These are phyloP conservation scores for Myxozyma melibiosi DNA, from an alignment of 805 yeast genomes.

Conservation along the genomic window DNA sequence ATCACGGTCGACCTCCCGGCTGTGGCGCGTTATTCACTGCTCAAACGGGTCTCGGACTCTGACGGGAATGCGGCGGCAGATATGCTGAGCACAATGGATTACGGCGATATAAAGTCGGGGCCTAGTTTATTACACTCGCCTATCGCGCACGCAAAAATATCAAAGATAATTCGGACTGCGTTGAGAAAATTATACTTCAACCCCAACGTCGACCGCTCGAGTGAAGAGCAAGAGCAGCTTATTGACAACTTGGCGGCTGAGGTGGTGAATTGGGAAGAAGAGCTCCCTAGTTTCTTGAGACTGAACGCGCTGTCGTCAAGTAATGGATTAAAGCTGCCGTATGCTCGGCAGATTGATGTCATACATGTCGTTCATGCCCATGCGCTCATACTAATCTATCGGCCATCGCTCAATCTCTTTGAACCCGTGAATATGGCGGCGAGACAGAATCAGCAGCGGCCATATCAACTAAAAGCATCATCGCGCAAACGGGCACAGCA, in stretches of 20 bases:
- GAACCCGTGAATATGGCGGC: not conserved
- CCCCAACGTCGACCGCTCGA: not conserved
- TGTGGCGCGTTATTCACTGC: slow-evolving; percentile 5
- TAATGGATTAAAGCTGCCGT: slow-evolving; percentile 14
- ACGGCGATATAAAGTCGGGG: not conserved
- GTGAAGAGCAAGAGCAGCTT: slow-evolving; percentile 15
- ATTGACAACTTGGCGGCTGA: slow-evolving; percentile 19
- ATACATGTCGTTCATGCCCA: slow-evolving; percentile 26
- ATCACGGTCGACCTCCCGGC: slow-evolving; percentile 23
- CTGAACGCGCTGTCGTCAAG: not conserved
- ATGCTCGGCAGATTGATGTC: slow-evolving; percentile 23
- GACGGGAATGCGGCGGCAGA: slow-evolving; percentile 21
- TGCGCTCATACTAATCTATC: slow-evolving; percentile 26
- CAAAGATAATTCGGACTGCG: slow-evolving; percentile 16
- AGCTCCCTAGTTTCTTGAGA: slow-evolving; percentile 17
- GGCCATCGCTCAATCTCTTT: slow-evolving; percentile 21
- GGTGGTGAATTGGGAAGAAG: slow-evolving; percentile 17
- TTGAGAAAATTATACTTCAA: slow-evolving; percentile 15
- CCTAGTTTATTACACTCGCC: slow-evolving; percentile 25
- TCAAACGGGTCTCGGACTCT: slow-evolving; percentile 4
- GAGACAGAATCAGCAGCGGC: not conserved
- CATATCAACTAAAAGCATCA: not conserved
- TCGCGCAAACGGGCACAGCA: slow-evolving; percentile 14
- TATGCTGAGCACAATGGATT: slow-evolving; percentile 10
- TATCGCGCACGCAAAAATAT: slow-evolving; percentile 28